These are phyloP conservation scores for Magnaporthiopsis incrustans DNA, from an alignment of 2,329 filamentous ascomycete genomes.

Conservation along the genomic window DNA sequence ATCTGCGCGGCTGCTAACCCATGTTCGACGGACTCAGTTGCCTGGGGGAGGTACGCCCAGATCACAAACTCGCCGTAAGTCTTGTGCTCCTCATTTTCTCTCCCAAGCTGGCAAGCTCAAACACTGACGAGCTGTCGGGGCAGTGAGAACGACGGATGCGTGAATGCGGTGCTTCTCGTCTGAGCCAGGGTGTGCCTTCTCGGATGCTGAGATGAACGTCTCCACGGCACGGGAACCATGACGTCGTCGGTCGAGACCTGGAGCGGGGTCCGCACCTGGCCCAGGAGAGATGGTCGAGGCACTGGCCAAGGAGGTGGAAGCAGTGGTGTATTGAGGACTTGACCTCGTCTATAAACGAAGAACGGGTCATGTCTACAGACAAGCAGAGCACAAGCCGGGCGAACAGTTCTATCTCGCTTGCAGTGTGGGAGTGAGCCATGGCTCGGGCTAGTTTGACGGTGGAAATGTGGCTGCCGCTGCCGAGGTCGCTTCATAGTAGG, in stretches of 20 bases:
- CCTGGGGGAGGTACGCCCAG: slow-evolving; percentile 7
- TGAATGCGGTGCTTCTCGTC: slow-evolving; percentile 8
- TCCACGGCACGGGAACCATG: background rate
- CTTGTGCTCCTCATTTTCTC: background rate
- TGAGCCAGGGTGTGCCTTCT: background rate
- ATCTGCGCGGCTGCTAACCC: background rate
- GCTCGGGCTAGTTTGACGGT: too few species aligned
- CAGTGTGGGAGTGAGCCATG: background rate
- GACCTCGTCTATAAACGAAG: background rate
- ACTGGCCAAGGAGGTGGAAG: too few species aligned
- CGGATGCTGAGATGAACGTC: background rate
- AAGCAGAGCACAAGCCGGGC: background rate
- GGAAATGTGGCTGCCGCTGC: background rate
- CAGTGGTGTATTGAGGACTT: too few species aligned
- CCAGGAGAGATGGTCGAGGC: too few species aligned
- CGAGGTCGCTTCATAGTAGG: too few species aligned
- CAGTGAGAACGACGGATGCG: slow-evolving; percentile 8
- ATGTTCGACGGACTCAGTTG: background rate
- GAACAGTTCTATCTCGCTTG: background rate
- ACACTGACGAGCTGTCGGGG: background rate
- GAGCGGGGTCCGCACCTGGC: background rate
- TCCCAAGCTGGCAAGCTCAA: background rate
- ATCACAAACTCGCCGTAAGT: slow-evolving; percentile 7
- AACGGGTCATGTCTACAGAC: background rate
- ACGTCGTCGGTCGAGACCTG: too few species aligned